A percentile compares a stretch with the other conserved stretches of the same genome.
phyloP scores from a whole-genome alignment of 495 filamentous ascomycete species.

The Xylaria flabelliformis region DNA sequence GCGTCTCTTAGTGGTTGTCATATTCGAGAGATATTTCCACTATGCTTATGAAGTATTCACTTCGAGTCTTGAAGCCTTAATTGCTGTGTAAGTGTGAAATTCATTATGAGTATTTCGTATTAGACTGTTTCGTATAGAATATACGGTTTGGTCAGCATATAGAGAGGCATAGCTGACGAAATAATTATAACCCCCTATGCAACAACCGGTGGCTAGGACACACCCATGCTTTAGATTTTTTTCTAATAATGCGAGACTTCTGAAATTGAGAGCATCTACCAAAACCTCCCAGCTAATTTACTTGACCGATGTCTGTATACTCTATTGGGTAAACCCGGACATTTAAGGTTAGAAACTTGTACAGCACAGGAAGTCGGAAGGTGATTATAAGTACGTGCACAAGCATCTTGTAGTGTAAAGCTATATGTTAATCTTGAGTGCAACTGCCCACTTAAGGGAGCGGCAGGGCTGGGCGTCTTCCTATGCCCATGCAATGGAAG shows the following conservation, averaged over 20 bases:
- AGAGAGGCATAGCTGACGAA: background rate
- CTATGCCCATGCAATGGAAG: background rate
- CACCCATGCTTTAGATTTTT: background rate
- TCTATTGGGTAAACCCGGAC: background rate
- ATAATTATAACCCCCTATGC: background rate
- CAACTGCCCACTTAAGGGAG: no score
- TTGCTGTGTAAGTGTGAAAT: background rate
- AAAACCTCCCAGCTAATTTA: background rate
- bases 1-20: background rate
- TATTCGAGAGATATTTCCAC: background rate
- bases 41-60: no score
- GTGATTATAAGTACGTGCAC: background rate
- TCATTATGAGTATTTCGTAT: background rate
- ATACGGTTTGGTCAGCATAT: background rate
- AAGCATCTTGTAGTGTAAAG: background rate
- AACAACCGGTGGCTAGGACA: background rate
- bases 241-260: background rate
- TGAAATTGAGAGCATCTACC: background rate
- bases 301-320: background rate
- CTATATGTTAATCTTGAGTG: background rate
- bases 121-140: background rate
- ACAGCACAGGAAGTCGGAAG: background rate
- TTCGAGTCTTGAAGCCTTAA: no score
- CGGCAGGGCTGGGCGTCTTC: no score
- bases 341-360: background rate